Percentiles rank a stretch among this genome's conserved stretches.
Conservation (phyloP, 1,139 yeast genomes). For the Kodamaea sp. region DNA sequence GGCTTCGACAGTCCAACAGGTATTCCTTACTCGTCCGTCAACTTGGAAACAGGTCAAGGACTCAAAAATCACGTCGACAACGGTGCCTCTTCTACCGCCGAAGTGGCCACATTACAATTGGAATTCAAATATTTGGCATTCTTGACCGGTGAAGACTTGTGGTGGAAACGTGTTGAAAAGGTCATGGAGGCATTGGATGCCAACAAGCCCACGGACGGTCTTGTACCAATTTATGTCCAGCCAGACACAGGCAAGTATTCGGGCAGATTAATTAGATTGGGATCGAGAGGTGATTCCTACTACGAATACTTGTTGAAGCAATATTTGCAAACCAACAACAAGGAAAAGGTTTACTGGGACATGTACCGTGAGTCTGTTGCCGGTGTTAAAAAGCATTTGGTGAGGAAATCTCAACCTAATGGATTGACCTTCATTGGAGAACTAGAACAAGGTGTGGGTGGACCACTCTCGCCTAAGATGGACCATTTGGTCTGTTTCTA, state of each 20-base stretch:
- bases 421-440: conserved; percentile 77
- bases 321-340: conserved; percentile 71
- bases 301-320: conserved; percentile 89
- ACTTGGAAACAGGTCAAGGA: conserved; percentile 64
- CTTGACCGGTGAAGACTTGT: conserved; percentile 75
- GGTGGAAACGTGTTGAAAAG: conserved; percentile 78
- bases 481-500: conserved; percentile 93
- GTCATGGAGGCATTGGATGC: conserved; percentile 67
- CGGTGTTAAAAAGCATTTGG: conserved; percentile 69
- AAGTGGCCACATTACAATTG: conserved; percentile 82
- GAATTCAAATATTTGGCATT: conserved; percentile 83
- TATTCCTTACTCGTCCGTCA: conserved; percentile 78
- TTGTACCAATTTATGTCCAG: conserved; percentile 77
- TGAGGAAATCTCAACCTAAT: conserved; percentile 62
- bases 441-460: conserved; percentile 63
- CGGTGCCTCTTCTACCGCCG: conserved; percentile 83
- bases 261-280: conserved; percentile 70
- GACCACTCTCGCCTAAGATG: conserved; percentile 73
- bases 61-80: conserved; percentile 61
- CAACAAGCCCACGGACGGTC: conserved; percentile 63
- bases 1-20: conserved; percentile 70
- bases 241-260: conserved; percentile 75
- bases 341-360: conserved; percentile 61
- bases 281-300: conserved; percentile 92
- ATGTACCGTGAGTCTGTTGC: conserved; percentile 79